Percentiles rank a stretch among this genome's conserved stretches.
Conservation (phyloP, 2,329 filamentous ascomycete genomes). For the Aschersonia sp. region DNA sequence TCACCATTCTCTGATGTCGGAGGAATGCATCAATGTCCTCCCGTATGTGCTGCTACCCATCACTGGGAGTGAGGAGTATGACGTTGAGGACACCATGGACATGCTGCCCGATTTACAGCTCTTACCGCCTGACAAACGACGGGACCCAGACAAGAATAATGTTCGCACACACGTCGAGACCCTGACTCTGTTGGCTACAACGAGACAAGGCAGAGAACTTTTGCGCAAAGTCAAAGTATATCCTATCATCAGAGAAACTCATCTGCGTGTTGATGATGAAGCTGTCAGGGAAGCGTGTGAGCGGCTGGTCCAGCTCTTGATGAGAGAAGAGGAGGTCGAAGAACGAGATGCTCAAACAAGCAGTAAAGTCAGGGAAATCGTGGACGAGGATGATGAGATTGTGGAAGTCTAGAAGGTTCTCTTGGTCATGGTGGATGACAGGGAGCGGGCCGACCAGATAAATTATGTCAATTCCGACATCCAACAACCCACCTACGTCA, state of each 20-base stretch:
- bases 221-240: constrained; percentile 73
- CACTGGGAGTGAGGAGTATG: constrained; percentile 75
- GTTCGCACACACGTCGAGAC: constrained; percentile 84
- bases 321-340: constrained; percentile 55
- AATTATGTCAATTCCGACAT: too few relatives aligned
- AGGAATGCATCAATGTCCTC: constrained; percentile 63
- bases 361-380: constrained; percentile 27
- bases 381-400: constrained; percentile 37
- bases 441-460: too few relatives aligned
- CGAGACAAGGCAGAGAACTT: constrained; percentile 56
- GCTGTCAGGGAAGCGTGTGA: constrained; percentile 75
- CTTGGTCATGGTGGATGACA: background rate
- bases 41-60: constrained; percentile 83
- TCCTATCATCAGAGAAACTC: constrained; percentile 75
- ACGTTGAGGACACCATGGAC: constrained; percentile 68
- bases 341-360: constrained; percentile 24
- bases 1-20: constrained; percentile 56
- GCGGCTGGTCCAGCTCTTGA: constrained; percentile 75
- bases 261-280: constrained; percentile 64
- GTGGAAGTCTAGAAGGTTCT: constrained; percentile 32
- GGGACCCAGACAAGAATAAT: constrained; percentile 63
- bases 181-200: constrained; percentile 68
- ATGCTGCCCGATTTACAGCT: constrained; percentile 89
- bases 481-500: too few relatives aligned
- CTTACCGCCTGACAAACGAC: constrained; percentile 74